A percentile compares a stretch with the other conserved stretches of the same genome.
phyloP scores from a whole-genome alignment of 2,329 filamentous ascomycete genomes.

The Ceratocystis alfenasii region DNA sequence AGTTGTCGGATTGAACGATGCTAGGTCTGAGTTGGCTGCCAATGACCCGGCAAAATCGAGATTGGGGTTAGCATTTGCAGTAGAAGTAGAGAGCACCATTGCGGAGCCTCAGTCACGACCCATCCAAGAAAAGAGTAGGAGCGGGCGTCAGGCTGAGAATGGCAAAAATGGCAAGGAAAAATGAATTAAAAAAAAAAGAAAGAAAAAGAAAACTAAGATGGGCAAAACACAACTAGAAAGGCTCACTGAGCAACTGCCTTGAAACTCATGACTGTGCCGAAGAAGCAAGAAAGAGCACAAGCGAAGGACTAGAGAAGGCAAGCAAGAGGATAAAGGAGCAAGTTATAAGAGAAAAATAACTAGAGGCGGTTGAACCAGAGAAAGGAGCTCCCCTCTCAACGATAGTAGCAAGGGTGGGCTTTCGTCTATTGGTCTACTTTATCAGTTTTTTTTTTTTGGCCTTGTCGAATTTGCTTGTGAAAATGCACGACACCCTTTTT shows the following conservation, averaged over 20 bases:
- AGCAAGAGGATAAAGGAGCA: slow-evolving; percentile 5
- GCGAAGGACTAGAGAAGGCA: not conserved
- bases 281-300: slow-evolving; percentile 4
- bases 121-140: not conserved
- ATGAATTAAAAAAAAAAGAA: not conserved
- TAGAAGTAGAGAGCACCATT: slow-evolving; percentile 14
- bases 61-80: slow-evolving; percentile 15
- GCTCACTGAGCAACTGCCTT: slow-evolving; percentile 7
- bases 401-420: slow-evolving; percentile 1
- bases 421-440: not conserved
- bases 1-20: not conserved
- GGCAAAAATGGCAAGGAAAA: not conserved
- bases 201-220: not conserved
- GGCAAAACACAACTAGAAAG: not conserved
- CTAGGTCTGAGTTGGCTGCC: slow-evolving; percentile 10
- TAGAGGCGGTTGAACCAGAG: not conserved
- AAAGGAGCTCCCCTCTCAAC: slow-evolving; percentile 6
- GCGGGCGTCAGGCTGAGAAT: not conserved
- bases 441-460: not conserved
- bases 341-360: not conserved
- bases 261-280: slow-evolving; percentile 4
- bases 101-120: slow-evolving; percentile 19
- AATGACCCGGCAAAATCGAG: slow-evolving; percentile 14
- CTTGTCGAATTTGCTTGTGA: slow-evolving; percentile 9
- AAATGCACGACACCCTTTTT: slow-evolving; percentile 10